Evolutionary conservation across 495 filamentous ascomycete species (phyloP).

Genomic region (Entonaema liquescens): DNA sequence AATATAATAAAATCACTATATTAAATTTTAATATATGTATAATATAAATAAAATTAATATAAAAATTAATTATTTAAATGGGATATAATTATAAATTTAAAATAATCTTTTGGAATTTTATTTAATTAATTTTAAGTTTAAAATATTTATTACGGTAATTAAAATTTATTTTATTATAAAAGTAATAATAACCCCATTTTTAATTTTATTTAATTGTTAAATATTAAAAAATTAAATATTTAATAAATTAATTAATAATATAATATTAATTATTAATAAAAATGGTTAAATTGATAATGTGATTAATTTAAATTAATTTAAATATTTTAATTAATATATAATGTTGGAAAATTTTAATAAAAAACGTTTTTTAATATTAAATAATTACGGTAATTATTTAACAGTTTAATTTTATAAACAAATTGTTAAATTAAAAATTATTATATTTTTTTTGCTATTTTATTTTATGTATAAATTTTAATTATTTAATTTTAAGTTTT

Average conservation of each 20-base stretch:
- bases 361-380: not conserved
- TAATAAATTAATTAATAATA: not conserved
- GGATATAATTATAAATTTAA: not conserved
- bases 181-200: not conserved
- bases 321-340: not conserved
- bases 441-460: not conserved
- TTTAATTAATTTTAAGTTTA: not conserved
- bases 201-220: not conserved
- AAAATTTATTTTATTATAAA: not conserved
- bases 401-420: not conserved
- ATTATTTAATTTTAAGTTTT: not conserved
- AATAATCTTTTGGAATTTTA: not conserved
- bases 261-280: not conserved
- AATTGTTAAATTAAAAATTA: not conserved
- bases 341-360: not conserved
- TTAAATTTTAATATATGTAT: not conserved
- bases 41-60: not conserved
- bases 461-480: not conserved
- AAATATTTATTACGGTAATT: not conserved
- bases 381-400: not conserved
- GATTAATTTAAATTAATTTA: not conserved
- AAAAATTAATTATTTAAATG: not conserved
- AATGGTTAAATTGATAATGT: not conserved
- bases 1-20: not conserved
- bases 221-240: not conserved